Base-by-base conservation (phyloP, 192 early-diverging fungal genomes). In the Coemansia sp. region DNA sequence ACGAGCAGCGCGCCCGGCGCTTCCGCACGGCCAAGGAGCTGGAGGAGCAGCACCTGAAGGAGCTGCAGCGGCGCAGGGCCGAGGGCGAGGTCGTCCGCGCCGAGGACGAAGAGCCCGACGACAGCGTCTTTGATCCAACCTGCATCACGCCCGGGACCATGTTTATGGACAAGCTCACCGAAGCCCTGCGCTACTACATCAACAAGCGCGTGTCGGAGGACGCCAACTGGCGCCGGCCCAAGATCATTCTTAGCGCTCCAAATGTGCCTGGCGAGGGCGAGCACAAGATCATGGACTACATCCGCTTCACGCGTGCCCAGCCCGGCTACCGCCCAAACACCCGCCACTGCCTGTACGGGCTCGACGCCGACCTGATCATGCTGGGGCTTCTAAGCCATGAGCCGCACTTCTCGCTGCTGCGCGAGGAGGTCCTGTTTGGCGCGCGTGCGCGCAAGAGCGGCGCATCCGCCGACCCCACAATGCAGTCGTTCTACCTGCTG, bases 221-320 rank as follows among this genome's bases (percentile, higher is more conserved):
- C 44, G 82, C 89, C 11, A 83, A 82, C 51, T 99, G 96, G 96
- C 80, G 80, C 57, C 75, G 85, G 46, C 83, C 94, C 27, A 84
- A 94, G 71, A 82, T 99, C 31, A 82, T 99, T 42, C 78, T 99
- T 4, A 96, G 92, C 25, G 96, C 92, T 20, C 92, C 89, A 27
- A 87, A 86, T 34, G 92, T 96, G 0, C 94, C 94, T 12, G 96
- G 96, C 38, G 96, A 99, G 70, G 96, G 96, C 38, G 96, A 99
- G 72, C 96, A 99, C 78, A 99, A 99, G 67, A 96, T 99, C 48
- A 97, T 99, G 96, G 96, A 99, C 65, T 99, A 86, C 47, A 94
- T 99, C 46, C 88, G 96, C 29, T 76, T 85, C 17, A 75, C 86
- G 25, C 86, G 91, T 28, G 82, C 81, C 4, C 84, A 87, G 57